These are phyloP conservation scores for Neurospora sp. DNA, from an alignment of 495 filamentous ascomycete genomes.

Conservation along the genomic window DNA sequence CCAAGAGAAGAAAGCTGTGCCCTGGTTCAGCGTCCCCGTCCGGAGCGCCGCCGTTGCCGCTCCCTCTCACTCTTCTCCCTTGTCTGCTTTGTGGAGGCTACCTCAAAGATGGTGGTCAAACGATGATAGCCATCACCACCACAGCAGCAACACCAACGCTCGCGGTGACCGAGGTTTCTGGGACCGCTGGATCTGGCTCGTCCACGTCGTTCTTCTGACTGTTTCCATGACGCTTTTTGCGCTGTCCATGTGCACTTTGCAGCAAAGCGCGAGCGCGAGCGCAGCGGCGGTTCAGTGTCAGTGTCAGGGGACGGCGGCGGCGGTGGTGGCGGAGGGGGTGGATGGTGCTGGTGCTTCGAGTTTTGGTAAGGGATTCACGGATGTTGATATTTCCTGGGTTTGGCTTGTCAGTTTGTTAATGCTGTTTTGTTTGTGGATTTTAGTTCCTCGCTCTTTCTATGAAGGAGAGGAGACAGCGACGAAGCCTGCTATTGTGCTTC, in stretches of 20 bases:
- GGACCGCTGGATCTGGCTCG: constrained; percentile 32
- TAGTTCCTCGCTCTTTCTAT: neutral
- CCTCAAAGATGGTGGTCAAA: neutral
- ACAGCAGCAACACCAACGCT: constrained; percentile 1
- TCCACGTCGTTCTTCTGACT: constrained; percentile 32
- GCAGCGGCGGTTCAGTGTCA: neutral
- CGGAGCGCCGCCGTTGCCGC: neutral
- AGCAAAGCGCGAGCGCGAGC: constrained; percentile 15
- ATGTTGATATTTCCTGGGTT: neutral
- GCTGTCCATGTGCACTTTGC: constrained; percentile 25
- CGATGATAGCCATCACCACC: neutral
- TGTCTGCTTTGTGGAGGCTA: neutral
- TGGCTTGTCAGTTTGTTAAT: neutral
- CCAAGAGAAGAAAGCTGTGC: constrained; percentile 14
- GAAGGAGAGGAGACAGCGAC: neutral
- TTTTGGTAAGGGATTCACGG: neutral
- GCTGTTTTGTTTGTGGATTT: neutral
- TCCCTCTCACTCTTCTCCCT: neutral
- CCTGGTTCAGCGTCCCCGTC: neutral
- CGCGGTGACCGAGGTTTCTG: neutral
- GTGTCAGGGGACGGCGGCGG: neutral
- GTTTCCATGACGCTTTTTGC: constrained; percentile 32
- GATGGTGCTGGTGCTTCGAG: neutral
- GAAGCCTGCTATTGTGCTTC: neutral
- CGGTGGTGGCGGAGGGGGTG: neutral